Percentiles rank a stretch among this genome's conserved stretches.
Evolutionary conservation across 2,329 filamentous ascomycete species (phyloP).

Genomic region (Colletotrichum shisoi): DNA sequence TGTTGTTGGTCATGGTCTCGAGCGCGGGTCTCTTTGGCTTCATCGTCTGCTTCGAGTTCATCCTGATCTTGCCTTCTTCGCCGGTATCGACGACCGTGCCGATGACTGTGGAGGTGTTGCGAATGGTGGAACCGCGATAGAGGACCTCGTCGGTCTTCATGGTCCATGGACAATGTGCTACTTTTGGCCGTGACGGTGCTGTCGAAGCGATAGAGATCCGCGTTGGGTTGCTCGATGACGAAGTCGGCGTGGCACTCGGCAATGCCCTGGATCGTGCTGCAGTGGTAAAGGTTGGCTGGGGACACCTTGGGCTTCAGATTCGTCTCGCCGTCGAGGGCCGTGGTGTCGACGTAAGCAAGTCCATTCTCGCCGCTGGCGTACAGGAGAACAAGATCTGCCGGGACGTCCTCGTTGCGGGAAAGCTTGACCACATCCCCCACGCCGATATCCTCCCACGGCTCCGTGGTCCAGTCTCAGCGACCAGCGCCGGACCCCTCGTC

Average conservation of each 20-base stretch:
- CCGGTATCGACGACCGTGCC: slow-evolving; percentile 88
- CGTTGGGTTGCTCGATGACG: slow-evolving; percentile 46
- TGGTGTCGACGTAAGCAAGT: no score
- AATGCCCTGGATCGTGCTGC: no score
- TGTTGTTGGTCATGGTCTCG: slow-evolving; percentile 77
- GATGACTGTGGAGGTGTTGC: slow-evolving; percentile 77
- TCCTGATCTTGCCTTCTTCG: slow-evolving; percentile 89
- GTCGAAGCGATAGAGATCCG: slow-evolving; percentile 82
- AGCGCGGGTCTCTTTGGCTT: slow-evolving; percentile 82
- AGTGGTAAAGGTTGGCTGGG: no score
- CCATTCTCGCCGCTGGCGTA: no score
- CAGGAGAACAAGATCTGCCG: slow-evolving; percentile 70
- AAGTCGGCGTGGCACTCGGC: no score
- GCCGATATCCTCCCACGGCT: no score
- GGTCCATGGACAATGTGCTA: slow-evolving; percentile 74
- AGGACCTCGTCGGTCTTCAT: slow-evolving; percentile 83
- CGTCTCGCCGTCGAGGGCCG: no score
- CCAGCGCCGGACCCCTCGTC: no score
- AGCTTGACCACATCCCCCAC: slow-evolving; percentile 42
- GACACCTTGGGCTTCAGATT: no score
- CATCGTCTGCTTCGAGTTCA: slow-evolving; percentile 89
- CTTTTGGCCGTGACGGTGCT: slow-evolving; percentile 68
- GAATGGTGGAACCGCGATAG: slow-evolving; percentile 83
- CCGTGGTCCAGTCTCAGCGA: no score
- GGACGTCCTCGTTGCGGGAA: slow-evolving; percentile 76